These are phyloP conservation scores for Deinandra increscens DNA, from an alignment of 129 eudicot genomes.

Conservation along the genomic window DNA sequence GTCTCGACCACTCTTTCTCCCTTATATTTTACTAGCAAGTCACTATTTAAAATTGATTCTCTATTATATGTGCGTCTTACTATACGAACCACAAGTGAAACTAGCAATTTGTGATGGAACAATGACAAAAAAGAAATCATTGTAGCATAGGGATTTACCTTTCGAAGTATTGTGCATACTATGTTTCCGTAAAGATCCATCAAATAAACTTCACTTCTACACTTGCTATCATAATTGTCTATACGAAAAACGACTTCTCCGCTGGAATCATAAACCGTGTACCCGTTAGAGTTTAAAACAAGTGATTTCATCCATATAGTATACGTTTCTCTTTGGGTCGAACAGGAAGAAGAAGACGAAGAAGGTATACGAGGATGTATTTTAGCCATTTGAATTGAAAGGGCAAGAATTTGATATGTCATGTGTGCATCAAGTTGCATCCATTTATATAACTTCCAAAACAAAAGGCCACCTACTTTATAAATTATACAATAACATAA, in stretches of 20 bases:
- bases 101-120: too few relatives aligned
- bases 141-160: slow-evolving; percentile 28
- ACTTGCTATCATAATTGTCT: slow-evolving; percentile 59
- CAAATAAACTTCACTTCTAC: slow-evolving; percentile 54
- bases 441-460: slow-evolving; percentile 22
- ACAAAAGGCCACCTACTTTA: background rate
- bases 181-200: slow-evolving; percentile 73
- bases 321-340: slow-evolving; percentile 38
- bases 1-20: too few relatives aligned
- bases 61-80: too few relatives aligned
- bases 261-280: slow-evolving; percentile 49
- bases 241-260: slow-evolving; percentile 65
- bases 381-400: slow-evolving; percentile 39
- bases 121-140: too few relatives aligned
- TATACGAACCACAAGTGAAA: too few relatives aligned
- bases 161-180: slow-evolving; percentile 47
- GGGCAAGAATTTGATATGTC: slow-evolving; percentile 8
- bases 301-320: slow-evolving; percentile 89
- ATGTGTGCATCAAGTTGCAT: slow-evolving; percentile 15
- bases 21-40: too few relatives aligned
- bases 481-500: background rate
- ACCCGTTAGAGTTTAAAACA: slow-evolving; percentile 63
- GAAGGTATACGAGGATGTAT: slow-evolving; percentile 38
- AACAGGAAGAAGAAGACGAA: slow-evolving; percentile 34
- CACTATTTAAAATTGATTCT: too few relatives aligned